Base-by-base conservation (phyloP, 139 green algal species). In the Auxenochlorella pyrenoidosa region DNA sequence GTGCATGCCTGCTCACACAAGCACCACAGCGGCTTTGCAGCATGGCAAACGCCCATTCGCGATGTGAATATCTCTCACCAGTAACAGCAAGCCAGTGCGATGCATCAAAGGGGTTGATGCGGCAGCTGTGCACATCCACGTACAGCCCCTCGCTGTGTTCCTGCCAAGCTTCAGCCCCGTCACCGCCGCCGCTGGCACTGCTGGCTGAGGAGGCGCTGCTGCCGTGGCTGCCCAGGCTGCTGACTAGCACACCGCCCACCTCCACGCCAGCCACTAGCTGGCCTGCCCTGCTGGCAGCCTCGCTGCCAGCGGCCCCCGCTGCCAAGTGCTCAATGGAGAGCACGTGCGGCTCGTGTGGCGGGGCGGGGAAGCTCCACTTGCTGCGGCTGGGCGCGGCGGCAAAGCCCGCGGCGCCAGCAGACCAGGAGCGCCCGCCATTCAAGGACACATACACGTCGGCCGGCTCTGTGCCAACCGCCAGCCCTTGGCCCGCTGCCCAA, bases 11-110 rank as follows among this genome's bases (percentile, higher is more conserved):
- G 6, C 10, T 13, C 73, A n/a, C 3, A 36, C 26, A 59, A 24
- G 18, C 54, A 63, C 16, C 10, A 63, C 54, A 63, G 54, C 54
- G 13, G 15, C 18, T 24, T 28, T 3, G 54, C 54, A 24, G 54
- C 54, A 24, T 63, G 54, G 54, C 18, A 24, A 28, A 24, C 54
- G 54, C 54, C 2, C 15, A 63, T 13, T 24, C 13, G 54, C 54
- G 3, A 22, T 4, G 16, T 26, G 15, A 2, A 63, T 10, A 63
- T 8, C 54, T 8, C 54, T 15, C 80, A 86, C 80, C 82, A 18
- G 82, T 86, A 1, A 86, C 82, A 51, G 82, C 82, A n/a, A 86
- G 68, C 82, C 66, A 80, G 44, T 79, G 82, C 8, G 1, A 26
- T 0, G 44, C 19, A 44, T 79, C 12, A 21, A 80, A 70, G 3